Percentiles rank a stretch among this genome's conserved stretches.
phyloP scores from a whole-genome alignment of 108 stramenopile species.

The Aurantiochytrium sp. region DNA sequence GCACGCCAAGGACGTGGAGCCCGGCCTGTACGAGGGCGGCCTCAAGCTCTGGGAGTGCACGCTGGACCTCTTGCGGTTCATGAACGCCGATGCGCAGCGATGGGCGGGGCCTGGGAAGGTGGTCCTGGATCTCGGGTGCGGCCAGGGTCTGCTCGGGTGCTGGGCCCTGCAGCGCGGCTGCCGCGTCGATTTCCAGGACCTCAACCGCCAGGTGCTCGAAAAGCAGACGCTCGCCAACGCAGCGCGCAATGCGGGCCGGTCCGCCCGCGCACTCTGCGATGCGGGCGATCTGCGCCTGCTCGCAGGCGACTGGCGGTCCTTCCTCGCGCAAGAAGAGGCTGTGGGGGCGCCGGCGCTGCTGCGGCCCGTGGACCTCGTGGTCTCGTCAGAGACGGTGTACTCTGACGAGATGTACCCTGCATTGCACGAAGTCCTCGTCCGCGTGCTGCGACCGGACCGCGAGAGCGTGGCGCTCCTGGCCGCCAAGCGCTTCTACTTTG shows the following conservation, averaged over 20 bases:
- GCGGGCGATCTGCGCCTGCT: neutral
- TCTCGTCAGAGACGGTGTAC: neutral
- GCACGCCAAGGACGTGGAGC: neutral
- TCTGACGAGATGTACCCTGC: neutral
- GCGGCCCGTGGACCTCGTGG: neutral
- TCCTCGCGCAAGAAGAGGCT: neutral
- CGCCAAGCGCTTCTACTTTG: constrained; percentile 23
- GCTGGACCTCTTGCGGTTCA: neutral
- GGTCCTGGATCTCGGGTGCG: constrained; percentile 18
- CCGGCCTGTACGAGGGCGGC: constrained; percentile 1
- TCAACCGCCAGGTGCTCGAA: neutral
- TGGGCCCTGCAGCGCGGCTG: neutral
- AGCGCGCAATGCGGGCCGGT: neutral
- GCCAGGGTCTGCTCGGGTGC: neutral
- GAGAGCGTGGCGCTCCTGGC: neutral
- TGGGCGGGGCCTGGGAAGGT: neutral
- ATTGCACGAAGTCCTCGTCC: neutral
- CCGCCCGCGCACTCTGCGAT: neutral
- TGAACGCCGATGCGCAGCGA: neutral
- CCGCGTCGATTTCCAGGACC: neutral
- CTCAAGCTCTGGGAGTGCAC: constrained; percentile 21
- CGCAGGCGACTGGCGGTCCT: neutral
- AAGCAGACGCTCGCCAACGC: neutral
- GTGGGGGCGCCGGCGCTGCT: neutral
- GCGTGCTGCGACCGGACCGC: neutral